phyloP scores from a whole-genome alignment of 1,284 basidiomycete species.

The Cryptococcus floricola region DNA sequence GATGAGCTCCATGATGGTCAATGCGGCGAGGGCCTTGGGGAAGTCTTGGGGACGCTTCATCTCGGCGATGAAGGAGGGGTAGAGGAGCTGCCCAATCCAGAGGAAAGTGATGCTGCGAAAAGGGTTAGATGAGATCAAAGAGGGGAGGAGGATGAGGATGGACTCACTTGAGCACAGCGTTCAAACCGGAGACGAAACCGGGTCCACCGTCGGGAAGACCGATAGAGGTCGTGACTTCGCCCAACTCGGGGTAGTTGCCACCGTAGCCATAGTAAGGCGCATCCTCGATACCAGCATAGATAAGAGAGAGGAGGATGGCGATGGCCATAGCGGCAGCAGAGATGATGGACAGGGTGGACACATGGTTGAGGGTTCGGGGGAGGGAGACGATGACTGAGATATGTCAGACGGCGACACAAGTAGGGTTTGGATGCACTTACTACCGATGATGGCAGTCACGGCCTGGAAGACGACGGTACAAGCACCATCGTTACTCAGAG shows the following conservation, averaged over 20 bases:
- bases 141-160: neutral
- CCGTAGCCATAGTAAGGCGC: slow-evolving; percentile 39
- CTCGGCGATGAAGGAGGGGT: slow-evolving; percentile 52
- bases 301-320: slow-evolving; percentile 57
- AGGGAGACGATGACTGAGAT: slow-evolving; percentile 54
- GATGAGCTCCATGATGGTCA: slow-evolving; percentile 57
- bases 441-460: slow-evolving; percentile 48
- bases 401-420: neutral
- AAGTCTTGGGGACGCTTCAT: slow-evolving; percentile 56
- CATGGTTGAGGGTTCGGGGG: slow-evolving; percentile 57
- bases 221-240: slow-evolving; percentile 30
- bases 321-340: slow-evolving; percentile 58
- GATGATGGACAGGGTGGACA: slow-evolving; percentile 47
- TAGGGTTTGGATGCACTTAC: slow-evolving; percentile 13
- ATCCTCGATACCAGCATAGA: slow-evolving; percentile 57
- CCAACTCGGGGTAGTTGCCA: slow-evolving; percentile 37
- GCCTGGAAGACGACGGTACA: slow-evolving; percentile 60
- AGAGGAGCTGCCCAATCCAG: slow-evolving; percentile 57
- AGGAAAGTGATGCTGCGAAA: slow-evolving; percentile 53
- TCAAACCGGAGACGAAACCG: slow-evolving; percentile 57
- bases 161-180: slow-evolving; percentile 50
- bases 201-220: slow-evolving; percentile 51
- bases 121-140: neutral
- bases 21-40: slow-evolving; percentile 54
- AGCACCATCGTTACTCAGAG: slow-evolving; percentile 56